phyloP scores from a whole-genome alignment of 2,329 filamentous ascomycete species.

The Berkeleyomyces rouxiae region DNA sequence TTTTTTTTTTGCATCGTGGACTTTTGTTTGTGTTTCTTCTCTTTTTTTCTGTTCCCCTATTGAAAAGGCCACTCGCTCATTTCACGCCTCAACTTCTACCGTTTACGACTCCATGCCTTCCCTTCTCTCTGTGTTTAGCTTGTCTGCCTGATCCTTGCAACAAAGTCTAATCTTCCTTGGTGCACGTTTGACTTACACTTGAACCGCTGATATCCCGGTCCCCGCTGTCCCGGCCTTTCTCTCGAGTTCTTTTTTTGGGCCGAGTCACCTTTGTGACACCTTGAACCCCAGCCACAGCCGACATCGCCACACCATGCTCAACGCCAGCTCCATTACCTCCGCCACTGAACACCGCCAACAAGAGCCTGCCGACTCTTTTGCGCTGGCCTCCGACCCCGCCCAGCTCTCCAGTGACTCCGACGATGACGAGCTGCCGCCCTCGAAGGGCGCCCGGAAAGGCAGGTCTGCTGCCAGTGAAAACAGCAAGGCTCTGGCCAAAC shows the following conservation, averaged over 20 bases:
- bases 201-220: not conserved
- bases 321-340: not conserved
- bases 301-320: not conserved
- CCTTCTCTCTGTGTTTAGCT: not conserved
- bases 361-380: not conserved
- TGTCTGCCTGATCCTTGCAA: not conserved
- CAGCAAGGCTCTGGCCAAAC: slow-evolving; percentile 9
- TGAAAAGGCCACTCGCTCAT: not conserved
- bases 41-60: not conserved
- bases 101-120: not conserved
- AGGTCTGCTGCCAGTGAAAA: not conserved
- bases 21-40: not conserved
- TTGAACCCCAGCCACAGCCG: not conserved
- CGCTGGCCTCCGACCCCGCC: not conserved
- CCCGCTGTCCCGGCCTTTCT: not conserved
- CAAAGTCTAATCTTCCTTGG: not conserved
- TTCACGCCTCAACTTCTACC: not conserved
- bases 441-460: not conserved
- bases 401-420: not conserved
- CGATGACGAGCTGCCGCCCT: not conserved
- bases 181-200: slow-evolving; percentile 1
- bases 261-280: not conserved
- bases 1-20: not conserved
- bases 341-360: not conserved
- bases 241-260: not conserved